phyloP scores from a whole-genome alignment of 768 basidiomycete species.

The Podaxis mareebaensis region DNA sequence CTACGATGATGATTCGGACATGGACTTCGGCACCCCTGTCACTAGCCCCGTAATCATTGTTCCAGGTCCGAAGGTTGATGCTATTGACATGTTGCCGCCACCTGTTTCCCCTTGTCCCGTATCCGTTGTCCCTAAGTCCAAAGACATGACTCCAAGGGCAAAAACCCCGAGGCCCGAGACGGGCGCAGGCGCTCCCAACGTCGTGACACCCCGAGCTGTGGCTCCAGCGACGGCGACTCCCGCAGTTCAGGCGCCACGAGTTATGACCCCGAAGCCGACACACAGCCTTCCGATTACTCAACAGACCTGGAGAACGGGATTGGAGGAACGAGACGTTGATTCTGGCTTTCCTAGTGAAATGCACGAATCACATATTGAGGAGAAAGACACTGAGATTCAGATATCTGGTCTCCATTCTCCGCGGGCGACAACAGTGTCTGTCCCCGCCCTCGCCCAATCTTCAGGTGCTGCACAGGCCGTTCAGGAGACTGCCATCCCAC shows the following conservation, averaged over 20 bases:
- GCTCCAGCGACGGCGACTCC: background rate
- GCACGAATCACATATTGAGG: background rate
- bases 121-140: background rate
- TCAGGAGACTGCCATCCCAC: background rate
- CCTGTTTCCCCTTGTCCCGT: slow-evolving; percentile 3
- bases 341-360: background rate
- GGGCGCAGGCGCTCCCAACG: background rate
- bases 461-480: background rate
- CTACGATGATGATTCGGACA: slow-evolving; percentile 12
- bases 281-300: too few relatives aligned
- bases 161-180: background rate
- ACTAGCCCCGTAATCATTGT: slow-evolving; percentile 14
- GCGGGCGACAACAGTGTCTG: too few relatives aligned
- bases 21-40: slow-evolving; percentile 15
- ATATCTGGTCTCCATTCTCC: background rate
- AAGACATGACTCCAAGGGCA: background rate
- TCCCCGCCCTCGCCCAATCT: background rate
- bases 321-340: background rate
- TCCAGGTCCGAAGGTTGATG: background rate
- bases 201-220: background rate
- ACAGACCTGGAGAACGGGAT: background rate
- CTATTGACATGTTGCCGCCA: slow-evolving; percentile 5
- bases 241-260: background rate
- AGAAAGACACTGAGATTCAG: background rate
- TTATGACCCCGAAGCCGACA: background rate